phyloP scores from a whole-genome alignment of 345 rosid species.

The Schrenkiella parvula region DNA sequence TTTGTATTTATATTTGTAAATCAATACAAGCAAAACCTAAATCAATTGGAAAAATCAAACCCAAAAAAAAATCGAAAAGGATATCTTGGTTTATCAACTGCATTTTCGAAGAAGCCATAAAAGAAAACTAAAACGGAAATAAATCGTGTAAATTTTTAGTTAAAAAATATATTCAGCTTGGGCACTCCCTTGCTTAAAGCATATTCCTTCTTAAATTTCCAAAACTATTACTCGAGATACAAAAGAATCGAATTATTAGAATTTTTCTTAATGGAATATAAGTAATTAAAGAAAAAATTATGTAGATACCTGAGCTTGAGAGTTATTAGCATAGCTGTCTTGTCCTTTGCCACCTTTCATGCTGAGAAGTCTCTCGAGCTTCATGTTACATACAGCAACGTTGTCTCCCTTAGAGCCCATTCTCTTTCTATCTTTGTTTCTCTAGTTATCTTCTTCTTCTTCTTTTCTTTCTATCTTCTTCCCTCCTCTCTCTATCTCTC shows the following conservation, averaged over 20 bases:
- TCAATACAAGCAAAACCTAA: neutral
- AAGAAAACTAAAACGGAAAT: neutral
- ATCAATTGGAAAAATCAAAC: too few relatives aligned
- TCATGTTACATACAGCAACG: conserved; percentile 55
- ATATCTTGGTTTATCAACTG: too few relatives aligned
- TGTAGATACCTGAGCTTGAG: conserved; percentile 85
- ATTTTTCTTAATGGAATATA: neutral
- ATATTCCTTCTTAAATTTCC: neutral
- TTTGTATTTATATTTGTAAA: neutral
- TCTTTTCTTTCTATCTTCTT: neutral
- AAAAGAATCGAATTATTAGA: neutral
- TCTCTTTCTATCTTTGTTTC: neutral
- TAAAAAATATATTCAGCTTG: neutral
- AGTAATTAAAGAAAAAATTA: neutral
- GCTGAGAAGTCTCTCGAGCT: conserved; percentile 80
- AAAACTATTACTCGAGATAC: neutral
- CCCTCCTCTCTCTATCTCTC: neutral
- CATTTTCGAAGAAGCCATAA: too few relatives aligned
- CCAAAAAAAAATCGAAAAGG: too few relatives aligned
- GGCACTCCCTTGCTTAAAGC: neutral
- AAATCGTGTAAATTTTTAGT: neutral
- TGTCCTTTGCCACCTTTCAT: conserved; percentile 98
- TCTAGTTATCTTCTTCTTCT: neutral
- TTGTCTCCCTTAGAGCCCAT: conserved; percentile 60
- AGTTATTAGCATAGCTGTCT: conserved; percentile 89